Base-by-base conservation (phyloP, 2,329 filamentous ascomycete species). In the Sporothrix protearum region DNA sequence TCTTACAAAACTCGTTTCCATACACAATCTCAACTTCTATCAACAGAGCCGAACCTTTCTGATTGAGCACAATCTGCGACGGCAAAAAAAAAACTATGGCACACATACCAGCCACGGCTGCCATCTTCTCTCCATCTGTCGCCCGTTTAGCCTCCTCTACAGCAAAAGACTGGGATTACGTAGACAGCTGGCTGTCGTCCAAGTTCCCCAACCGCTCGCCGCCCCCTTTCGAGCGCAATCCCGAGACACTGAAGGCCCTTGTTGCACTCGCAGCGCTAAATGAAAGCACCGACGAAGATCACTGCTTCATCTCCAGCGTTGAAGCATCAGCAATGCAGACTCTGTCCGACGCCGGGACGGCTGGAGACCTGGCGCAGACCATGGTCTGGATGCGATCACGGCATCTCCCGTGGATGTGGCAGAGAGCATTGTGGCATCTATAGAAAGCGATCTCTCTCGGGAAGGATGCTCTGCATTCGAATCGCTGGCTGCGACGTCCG, bases 111-210 rank as follows among this genome's bases (percentile, higher is more conserved):
- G 75, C 76, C 28, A 79, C 80, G 57, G 78, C 85, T 14, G 87
- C 88, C 73, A 89, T 91, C 71, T 91, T 91, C 81, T 91, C 89
- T 3, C 89, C 89, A 14, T 89, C 88, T 0, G 82, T 89, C 42
- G 88, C 89, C 69, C 91, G 93, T 72, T 90, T 92, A 73, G 92
- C 93, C 75, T 91, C 92, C 74, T 91, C 92, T 14, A 89, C 92
- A 74, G 92, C 93, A 63, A 94, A 95, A 78, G 94, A 97, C 81
- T 98, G 95, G 95, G 90, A 89, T 71, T 93, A 92, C 75, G 87
- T 97, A 76, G 93, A 96, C 80, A 84, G 85, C 76, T 98, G 95
- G 94, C 88, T 97, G 12, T 84, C 85, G 61, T 85, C 87, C 72
- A 92, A 92, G 77, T 92, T 92, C 76, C 85, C 85, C 59, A 86